A percentile compares a stretch with the other conserved stretches of the same genome.
These are phyloP conservation scores for Aspergillus eucalypticola DNA, from an alignment of 2,329 filamentous ascomycete genomes.

Conservation along the genomic window DNA sequence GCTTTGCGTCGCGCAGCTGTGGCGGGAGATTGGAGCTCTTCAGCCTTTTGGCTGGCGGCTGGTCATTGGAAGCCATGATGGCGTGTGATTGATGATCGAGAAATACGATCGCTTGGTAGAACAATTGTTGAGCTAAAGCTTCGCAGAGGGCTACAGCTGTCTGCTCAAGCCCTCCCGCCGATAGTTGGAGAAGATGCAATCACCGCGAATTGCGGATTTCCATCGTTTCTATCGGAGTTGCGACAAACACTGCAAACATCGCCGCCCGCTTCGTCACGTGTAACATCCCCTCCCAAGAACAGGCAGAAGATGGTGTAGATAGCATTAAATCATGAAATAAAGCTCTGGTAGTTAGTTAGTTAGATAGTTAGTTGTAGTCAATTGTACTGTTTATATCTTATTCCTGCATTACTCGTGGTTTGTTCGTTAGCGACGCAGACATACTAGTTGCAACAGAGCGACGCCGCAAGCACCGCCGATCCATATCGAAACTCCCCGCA, in stretches of 20 bases:
- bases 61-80: constrained; percentile 38
- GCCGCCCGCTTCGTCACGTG: not conserved
- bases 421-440: too few species aligned
- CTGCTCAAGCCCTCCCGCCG: constrained; percentile 8
- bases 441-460: not conserved
- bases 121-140: not conserved
- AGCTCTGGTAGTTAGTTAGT: too few species aligned
- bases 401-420: too few species aligned
- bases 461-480: constrained; percentile 12
- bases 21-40: constrained; percentile 40
- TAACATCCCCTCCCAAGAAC: not conserved
- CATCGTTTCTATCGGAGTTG: constrained; percentile 2
- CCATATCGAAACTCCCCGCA: constrained; percentile 31
- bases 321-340: too few species aligned
- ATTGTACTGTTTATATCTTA: too few species aligned
- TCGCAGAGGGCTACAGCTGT: constrained; percentile 5
- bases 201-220: not conserved
- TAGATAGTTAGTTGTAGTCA: too few species aligned
- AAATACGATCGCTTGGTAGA: not conserved
- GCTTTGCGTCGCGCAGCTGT: constrained; percentile 56
- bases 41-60: constrained; percentile 42
- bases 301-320: not conserved
- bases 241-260: constrained; percentile 4
- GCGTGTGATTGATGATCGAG: not conserved
- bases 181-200: constrained; percentile 4